Evolutionary conservation across 257 asterid species (phyloP).

Genomic region (Euphrasia confusa): DNA sequence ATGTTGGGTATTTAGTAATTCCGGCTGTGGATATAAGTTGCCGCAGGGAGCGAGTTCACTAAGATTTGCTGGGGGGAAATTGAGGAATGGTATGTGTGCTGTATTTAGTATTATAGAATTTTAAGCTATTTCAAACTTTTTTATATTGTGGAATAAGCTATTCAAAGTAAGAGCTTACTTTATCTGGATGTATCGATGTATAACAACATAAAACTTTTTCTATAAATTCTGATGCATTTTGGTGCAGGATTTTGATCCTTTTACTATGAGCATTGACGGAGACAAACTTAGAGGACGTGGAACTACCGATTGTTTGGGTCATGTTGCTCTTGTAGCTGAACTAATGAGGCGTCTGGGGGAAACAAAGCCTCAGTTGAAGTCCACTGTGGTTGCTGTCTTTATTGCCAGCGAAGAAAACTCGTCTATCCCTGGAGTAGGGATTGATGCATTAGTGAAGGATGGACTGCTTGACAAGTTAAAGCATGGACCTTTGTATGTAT

Average conservation of each 20-base stretch:
- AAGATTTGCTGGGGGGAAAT: background rate
- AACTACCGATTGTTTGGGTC: slow-evolving; percentile 96
- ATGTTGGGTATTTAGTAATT: background rate
- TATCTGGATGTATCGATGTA: slow-evolving; percentile 2
- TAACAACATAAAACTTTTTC: background rate
- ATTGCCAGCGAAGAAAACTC: slow-evolving; percentile 99
- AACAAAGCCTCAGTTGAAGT: slow-evolving; percentile 67
- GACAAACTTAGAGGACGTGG: slow-evolving; percentile 96
- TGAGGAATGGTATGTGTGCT: background rate
- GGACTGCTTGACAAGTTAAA: slow-evolving; percentile 77
- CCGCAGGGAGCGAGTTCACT: background rate
- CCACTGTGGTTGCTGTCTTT: slow-evolving; percentile 91
- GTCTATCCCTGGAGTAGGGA: slow-evolving; percentile 92
- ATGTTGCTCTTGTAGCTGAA: slow-evolving; percentile 91
- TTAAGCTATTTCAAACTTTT: too few species aligned
- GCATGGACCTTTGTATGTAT: slow-evolving; percentile 81
- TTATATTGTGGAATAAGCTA: slow-evolving; percentile 1
- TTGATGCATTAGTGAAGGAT: slow-evolving; percentile 86
- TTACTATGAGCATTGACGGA: slow-evolving; percentile 73
- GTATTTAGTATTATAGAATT: too few species aligned
- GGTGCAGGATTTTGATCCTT: slow-evolving; percentile 91
- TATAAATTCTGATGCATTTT: slow-evolving; percentile 15
- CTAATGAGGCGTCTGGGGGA: slow-evolving; percentile 77
- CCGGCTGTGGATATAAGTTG: background rate
- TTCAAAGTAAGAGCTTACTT: slow-evolving; percentile 1